These are phyloP conservation scores for Cladorrhinum sp. DNA, from an alignment of 2,329 filamentous ascomycete species.

Conservation along the genomic window DNA sequence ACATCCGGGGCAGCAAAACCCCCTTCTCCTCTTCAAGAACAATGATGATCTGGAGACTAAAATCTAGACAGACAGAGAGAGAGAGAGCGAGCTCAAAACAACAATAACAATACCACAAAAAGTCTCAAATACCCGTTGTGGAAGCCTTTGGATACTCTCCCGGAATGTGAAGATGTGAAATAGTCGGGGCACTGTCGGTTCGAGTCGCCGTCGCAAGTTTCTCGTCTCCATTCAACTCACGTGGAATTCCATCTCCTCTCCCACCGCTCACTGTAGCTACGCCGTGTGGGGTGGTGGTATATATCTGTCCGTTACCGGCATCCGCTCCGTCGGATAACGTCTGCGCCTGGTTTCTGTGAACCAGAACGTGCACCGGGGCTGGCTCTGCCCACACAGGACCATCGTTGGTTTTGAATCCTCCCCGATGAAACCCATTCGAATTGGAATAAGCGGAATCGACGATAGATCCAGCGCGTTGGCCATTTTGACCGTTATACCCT, in stretches of 20 bases:
- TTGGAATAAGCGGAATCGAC: neutral
- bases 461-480: neutral
- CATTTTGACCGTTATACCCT: neutral
- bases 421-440: neutral
- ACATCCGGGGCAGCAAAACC: neutral
- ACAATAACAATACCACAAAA: neutral
- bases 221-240: neutral
- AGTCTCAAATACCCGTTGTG: conserved; percentile 5
- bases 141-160: conserved; percentile 57
- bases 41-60: neutral
- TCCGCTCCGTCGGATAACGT: conserved; percentile 6
- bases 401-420: neutral
- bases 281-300: neutral
- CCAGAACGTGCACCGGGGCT: neutral
- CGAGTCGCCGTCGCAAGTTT: conserved; percentile 24
- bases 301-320: neutral
- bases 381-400: conserved; percentile 7
- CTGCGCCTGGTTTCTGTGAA: conserved; percentile 5
- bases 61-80: neutral
- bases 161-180: conserved; percentile 66
- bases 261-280: neutral
- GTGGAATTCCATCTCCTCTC: neutral
- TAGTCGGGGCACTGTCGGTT: conserved; percentile 49
- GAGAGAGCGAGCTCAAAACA: neutral
- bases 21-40: neutral